Evolutionary conservation across 2,329 filamentous ascomycete genomes (phyloP), one percentile per base, ranked within the genome.

Genomic region (Zymoseptoria tritici): DNA sequence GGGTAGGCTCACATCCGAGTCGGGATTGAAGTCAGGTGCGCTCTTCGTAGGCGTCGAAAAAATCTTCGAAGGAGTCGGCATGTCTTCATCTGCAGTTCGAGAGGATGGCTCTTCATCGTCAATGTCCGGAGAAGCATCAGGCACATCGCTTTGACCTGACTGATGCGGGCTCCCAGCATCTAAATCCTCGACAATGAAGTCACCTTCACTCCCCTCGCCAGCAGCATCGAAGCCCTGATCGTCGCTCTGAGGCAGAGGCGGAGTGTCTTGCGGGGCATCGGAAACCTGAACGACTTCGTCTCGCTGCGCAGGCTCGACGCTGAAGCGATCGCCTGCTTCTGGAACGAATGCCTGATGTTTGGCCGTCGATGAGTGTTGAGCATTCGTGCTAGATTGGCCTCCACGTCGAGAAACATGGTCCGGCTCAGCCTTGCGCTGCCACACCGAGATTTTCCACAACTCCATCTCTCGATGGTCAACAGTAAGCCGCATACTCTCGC

Each of bases 401-500:
- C 60, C 62, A 52, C 62, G 59, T n/a, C 60, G 60, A n/a, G 64
- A 56, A 13, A 58, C 46, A 55, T 66, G 68, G 24, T 52, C 57
- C 3, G 72, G 72, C 62, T 72, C 70, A 52, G 67, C 59, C 36
- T 61, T 66, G 9, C 68, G 60, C 53, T 63, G 57, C 62, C 81
- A 73, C 1, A 79, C 69, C 9, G 69, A 68, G 36, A 78, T 71
- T 54, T 76, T 77, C 79, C 79, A 84, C 26, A 70, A 67, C 8
- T 80, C 71, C 49, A 82, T 73, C 67, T 86, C 77, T 54, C 82
- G 81, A 57, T 88, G 81, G 42, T 83, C 80, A 0, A 96, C 74
- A 3, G 80, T 90, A 4, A 78, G 76, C 60, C 93, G 85, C 57
- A 96, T 75, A 42, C 76, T 80, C 9, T 75, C 73, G 54, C 85